Evolutionary conservation across 345 rosid genomes (phyloP).

Genomic region (Eucalyptus erythrocorys): DNA sequence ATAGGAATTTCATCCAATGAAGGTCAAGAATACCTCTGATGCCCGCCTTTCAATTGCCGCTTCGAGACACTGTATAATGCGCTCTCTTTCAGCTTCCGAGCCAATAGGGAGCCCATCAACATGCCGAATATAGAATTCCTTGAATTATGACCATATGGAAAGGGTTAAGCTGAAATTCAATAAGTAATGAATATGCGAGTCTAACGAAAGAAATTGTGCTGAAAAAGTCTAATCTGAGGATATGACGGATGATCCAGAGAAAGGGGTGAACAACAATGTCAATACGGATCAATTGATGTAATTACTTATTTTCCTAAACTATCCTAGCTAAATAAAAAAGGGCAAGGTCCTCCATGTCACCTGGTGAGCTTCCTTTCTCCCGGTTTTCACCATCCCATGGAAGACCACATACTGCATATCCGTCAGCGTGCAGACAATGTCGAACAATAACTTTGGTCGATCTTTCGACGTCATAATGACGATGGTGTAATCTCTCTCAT

Average conservation of each 20-base stretch:
- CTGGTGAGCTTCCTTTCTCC: constrained; percentile 37
- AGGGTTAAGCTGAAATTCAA: neutral
- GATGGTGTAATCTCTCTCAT: constrained; percentile 25
- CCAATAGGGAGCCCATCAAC: constrained; percentile 66
- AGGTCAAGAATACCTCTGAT: constrained; percentile 34
- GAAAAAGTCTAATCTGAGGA: neutral
- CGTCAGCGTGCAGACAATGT: constrained; percentile 26
- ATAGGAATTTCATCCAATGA: neutral
- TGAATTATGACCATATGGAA: neutral
- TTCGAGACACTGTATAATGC: constrained; percentile 65
- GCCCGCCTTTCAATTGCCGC: constrained; percentile 76
- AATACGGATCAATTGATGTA: neutral
- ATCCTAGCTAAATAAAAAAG: neutral
- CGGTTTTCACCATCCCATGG: constrained; percentile 28
- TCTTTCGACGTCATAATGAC: constrained; percentile 25
- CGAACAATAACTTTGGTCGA: constrained; percentile 31
- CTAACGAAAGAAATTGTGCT: neutral
- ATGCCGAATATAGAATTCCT: constrained; percentile 80
- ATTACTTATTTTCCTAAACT: neutral
- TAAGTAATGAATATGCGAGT: neutral
- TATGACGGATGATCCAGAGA: neutral
- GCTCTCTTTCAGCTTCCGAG: constrained; percentile 69
- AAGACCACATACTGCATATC: constrained; percentile 45
- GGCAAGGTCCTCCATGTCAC: neutral
- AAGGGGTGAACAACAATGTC: neutral